These are phyloP conservation scores for Ustilago crameri DNA, from an alignment of 1,284 basidiomycete genomes.

Conservation along the genomic window DNA sequence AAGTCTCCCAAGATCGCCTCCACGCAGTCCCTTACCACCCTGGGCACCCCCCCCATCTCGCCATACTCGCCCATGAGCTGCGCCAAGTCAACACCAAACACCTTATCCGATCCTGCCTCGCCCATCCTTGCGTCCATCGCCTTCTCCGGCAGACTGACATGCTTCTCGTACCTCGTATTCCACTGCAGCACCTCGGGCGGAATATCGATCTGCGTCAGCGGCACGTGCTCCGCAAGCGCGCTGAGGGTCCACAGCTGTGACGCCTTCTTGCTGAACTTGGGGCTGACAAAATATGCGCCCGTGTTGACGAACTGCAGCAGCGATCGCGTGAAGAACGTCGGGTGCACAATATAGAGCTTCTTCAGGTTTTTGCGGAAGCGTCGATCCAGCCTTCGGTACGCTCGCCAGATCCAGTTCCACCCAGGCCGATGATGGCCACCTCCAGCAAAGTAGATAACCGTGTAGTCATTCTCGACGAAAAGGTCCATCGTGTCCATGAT, in stretches of 20 bases:
- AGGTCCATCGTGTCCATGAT: slow-evolving; percentile 59
- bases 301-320: slow-evolving; percentile 81
- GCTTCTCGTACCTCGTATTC: slow-evolving; percentile 23
- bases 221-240: slow-evolving; percentile 78
- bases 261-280: slow-evolving; percentile 87
- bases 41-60: slow-evolving; percentile 80
- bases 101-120: slow-evolving; percentile 76
- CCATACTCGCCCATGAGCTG: slow-evolving; percentile 81
- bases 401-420: slow-evolving; percentile 91
- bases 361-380: slow-evolving; percentile 85
- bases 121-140: background rate
- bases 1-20: slow-evolving; percentile 72
- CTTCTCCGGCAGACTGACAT: slow-evolving; percentile 19
- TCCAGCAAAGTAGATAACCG: slow-evolving; percentile 83
- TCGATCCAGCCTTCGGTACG: slow-evolving; percentile 71
- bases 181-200: slow-evolving; percentile 80
- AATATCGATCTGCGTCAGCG: slow-evolving; percentile 84
- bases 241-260: slow-evolving; percentile 79
- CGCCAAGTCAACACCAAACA: slow-evolving; percentile 81
- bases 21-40: slow-evolving; percentile 80
- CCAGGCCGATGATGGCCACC: slow-evolving; percentile 79
- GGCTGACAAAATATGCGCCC: slow-evolving; percentile 85
- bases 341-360: slow-evolving; percentile 84
- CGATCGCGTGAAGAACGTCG: slow-evolving; percentile 80
- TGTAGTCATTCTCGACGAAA: slow-evolving; percentile 79